Base-by-base conservation (phyloP, 352 stramenopile species). In the Albugo candida region DNA sequence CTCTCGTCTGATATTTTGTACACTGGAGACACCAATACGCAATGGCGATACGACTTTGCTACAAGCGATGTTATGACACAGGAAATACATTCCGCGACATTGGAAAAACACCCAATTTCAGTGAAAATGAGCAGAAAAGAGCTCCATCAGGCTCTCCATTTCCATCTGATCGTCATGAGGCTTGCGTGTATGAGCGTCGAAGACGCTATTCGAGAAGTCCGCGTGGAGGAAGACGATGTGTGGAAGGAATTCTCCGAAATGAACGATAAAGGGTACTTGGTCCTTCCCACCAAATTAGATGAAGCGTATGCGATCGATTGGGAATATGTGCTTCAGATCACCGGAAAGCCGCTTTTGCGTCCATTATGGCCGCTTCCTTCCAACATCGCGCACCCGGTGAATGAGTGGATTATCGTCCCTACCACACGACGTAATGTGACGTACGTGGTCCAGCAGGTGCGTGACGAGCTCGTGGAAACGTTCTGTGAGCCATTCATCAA, bases 191-290 rank as follows among this genome's bases (percentile, higher is more conserved):
- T 85, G 67, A 64, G 68, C 14, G 73, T 86, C 13, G 56, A 75
- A 38, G 73, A 84, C 16, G 78, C 69, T 5, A 53, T 82, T 48
- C 68, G 75, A 18, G 68, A 88, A 36, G 60, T 88, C 10, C 61
- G 81, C 13, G 66, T 84, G 52, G 51, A 55, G 1, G 63, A 56
- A 19, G 64, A 78, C 27, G 58, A 74, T 11, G 60, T 85, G 2
- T 84, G 71, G 67, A 67, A 81, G 36, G 75, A 88, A 42, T 92
- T 92, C 12, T 86, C 78, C 0, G 65, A 83, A 50, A 68, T 83
- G 51, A 92, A 92, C 45, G 78, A 92, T 61, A 92, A 92, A 43
- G 78, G 78, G 2, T 92, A 92, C 47, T 40, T 92, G 27, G 74
- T 92, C 24, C 72, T 85, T 1, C 71, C 77, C 13, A 74, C 65